Evolutionary conservation across 257 asterid species (phyloP).

Genomic region (Plantago elongata): DNA sequence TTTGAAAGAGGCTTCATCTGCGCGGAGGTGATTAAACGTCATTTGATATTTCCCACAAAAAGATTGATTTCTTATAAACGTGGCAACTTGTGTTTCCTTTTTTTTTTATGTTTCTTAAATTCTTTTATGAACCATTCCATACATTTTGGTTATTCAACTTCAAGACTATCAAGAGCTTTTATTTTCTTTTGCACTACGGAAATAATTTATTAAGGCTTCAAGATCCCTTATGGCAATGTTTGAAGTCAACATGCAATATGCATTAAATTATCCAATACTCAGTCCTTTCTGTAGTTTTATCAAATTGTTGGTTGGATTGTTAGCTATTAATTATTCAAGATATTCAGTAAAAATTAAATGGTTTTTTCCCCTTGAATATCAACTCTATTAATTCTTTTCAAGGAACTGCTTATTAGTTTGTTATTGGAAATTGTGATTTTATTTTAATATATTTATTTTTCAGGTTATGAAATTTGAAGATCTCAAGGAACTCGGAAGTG

Average conservation of each 20-base stretch:
- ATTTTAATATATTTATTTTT: neutral
- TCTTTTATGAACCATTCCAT: no score
- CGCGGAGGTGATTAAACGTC: slow-evolving; percentile 64
- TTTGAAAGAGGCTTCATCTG: slow-evolving; percentile 96
- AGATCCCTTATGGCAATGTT: no score
- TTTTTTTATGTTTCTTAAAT: neutral
- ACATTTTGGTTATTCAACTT: no score
- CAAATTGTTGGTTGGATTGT: neutral
- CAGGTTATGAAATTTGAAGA: slow-evolving; percentile 98
- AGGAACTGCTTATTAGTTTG: slow-evolving; percentile 3
- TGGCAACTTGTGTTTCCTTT: neutral
- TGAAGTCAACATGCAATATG: no score
- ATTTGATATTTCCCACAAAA: slow-evolving; percentile 6
- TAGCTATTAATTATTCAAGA: neutral
- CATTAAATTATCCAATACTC: no score
- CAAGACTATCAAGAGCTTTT: no score
- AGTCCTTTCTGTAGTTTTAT: neutral
- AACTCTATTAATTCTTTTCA: neutral
- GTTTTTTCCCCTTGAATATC: neutral
- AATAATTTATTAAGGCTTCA: no score
- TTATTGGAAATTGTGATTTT: slow-evolving; percentile 16
- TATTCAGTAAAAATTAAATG: neutral
- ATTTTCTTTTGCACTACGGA: no score
- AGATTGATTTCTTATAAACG: neutral
- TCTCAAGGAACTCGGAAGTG: slow-evolving; percentile 86